Conservation (phyloP, 352 stramenopile species). For the Globisporangium okanoganense region DNA sequence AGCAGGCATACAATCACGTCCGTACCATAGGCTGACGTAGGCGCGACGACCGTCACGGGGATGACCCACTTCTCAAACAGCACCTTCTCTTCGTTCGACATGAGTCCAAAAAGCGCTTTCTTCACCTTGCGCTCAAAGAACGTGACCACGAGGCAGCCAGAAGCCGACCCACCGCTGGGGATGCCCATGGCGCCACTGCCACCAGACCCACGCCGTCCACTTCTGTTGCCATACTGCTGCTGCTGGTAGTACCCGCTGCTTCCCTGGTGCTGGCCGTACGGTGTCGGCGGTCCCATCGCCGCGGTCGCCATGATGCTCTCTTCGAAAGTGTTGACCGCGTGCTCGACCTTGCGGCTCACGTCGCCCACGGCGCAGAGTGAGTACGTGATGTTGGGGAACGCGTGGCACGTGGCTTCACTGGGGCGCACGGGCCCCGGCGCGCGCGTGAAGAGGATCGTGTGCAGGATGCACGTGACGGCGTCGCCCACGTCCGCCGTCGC, state of each 20-base stretch:
- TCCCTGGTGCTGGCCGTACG: slow-evolving; percentile 15
- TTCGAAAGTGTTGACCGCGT: slow-evolving; percentile 60
- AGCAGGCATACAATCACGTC: background rate
- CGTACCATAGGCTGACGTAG: slow-evolving; percentile 37
- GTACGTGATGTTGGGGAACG: slow-evolving; percentile 76
- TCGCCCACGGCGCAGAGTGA: slow-evolving; percentile 73
- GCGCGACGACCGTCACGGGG: slow-evolving; percentile 53
- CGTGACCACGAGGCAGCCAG: slow-evolving; percentile 55
- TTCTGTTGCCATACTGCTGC: slow-evolving; percentile 24
- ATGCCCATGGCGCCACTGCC: slow-evolving; percentile 9
- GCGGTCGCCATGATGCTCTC: slow-evolving; percentile 29
- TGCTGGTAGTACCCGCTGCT: slow-evolving; percentile 10
- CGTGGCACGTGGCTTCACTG: slow-evolving; percentile 69
- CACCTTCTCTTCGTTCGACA: slow-evolving; percentile 84
- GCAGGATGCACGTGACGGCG: slow-evolving; percentile 60
- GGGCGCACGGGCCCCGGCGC: slow-evolving; percentile 67
- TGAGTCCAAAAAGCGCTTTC: slow-evolving; percentile 78
- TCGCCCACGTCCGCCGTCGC: slow-evolving; percentile 53
- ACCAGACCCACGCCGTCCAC: slow-evolving; percentile 19
- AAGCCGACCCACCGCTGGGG: slow-evolving; percentile 10
- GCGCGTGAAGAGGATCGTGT: slow-evolving; percentile 81
- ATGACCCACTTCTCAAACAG: slow-evolving; percentile 85
- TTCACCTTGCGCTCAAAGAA: slow-evolving; percentile 84
- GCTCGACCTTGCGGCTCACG: slow-evolving; percentile 74
- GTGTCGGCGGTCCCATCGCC: slow-evolving; percentile 9